Conservation (phyloP, 2,329 filamentous ascomycete species). For the Apiospora phragmitis region DNA sequence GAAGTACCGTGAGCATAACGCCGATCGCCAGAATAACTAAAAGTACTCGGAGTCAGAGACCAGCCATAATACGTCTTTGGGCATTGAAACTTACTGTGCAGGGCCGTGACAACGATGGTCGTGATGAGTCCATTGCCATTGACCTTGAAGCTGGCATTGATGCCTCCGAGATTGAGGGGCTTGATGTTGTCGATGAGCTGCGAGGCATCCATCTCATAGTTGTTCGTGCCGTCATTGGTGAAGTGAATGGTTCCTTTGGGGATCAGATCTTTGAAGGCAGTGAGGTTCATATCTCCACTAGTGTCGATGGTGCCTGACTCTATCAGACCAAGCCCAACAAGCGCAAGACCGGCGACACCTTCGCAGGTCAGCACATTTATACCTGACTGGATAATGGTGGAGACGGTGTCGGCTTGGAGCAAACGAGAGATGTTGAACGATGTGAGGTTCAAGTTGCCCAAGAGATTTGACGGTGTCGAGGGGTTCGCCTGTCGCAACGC, state of each 20-base stretch:
- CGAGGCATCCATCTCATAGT: slow-evolving; percentile 28
- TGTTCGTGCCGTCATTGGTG: slow-evolving; percentile 24
- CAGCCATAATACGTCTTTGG: background rate
- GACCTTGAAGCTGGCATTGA: slow-evolving; percentile 21
- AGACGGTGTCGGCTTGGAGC: slow-evolving; percentile 31
- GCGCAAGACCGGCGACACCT: slow-evolving; percentile 33
- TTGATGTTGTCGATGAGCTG: slow-evolving; percentile 18
- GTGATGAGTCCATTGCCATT: slow-evolving; percentile 22
- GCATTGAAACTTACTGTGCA: background rate
- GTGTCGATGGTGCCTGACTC: slow-evolving; percentile 24
- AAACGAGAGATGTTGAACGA: slow-evolving; percentile 28
- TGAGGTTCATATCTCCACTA: slow-evolving; percentile 13
- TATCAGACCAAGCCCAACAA: slow-evolving; percentile 27
- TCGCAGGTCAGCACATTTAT: slow-evolving; percentile 33
- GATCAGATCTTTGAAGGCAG: slow-evolving; percentile 24
- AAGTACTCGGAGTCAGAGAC: background rate
- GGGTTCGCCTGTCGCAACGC: slow-evolving; percentile 5
- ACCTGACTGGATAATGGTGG: slow-evolving; percentile 28
- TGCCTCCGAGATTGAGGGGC: background rate
- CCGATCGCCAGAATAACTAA: slow-evolving; percentile 28
- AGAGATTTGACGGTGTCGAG: background rate
- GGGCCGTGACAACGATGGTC: slow-evolving; percentile 18
- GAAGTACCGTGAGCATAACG: slow-evolving; percentile 27
- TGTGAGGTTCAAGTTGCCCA: slow-evolving; percentile 9
- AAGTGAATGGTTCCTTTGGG: slow-evolving; percentile 29